A percentile compares a stretch with the other conserved stretches of the same genome.
phyloP scores from a whole-genome alignment of 2,329 filamentous ascomycete species.

The Colletotrichum costaricense region DNA sequence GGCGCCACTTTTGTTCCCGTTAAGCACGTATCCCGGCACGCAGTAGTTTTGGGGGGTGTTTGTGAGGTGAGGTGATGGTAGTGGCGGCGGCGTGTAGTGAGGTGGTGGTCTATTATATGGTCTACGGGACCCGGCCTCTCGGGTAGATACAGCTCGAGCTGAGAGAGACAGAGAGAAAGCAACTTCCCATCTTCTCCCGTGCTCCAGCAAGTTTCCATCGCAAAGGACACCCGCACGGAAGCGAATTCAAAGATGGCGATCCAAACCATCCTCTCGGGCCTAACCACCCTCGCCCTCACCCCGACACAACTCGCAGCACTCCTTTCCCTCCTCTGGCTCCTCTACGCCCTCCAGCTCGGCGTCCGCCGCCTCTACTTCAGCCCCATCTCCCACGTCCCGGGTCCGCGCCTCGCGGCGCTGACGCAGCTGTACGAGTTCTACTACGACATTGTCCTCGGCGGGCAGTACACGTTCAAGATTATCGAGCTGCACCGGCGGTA shows the following conservation, averaged over 20 bases:
- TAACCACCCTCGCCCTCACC: constrained; percentile 35
- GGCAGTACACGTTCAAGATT: constrained; percentile 55
- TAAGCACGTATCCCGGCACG: background rate
- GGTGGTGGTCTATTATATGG: background rate
- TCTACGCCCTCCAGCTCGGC: constrained; percentile 44
- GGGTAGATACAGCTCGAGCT: background rate
- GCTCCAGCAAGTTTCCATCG: background rate
- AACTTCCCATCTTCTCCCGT: background rate
- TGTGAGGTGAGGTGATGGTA: background rate
- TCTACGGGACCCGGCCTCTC: background rate
- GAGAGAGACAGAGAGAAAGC: background rate
- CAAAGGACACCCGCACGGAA: background rate
- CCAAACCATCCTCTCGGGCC: constrained; percentile 38
- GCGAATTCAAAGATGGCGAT: constrained; percentile 39
- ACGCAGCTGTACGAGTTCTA: constrained; percentile 55
- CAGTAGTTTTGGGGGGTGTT: background rate
- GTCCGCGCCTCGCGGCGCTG: constrained; percentile 51
- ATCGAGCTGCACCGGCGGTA: constrained; percentile 42
- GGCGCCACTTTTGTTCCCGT: background rate
- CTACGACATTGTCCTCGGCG: constrained; percentile 54
- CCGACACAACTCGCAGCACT: constrained; percentile 42
- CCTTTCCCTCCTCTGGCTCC: constrained; percentile 41
- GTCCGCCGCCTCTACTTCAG: constrained; percentile 50
- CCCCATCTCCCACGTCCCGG: constrained; percentile 51
- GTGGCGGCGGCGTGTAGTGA: background rate